These are phyloP conservation scores for Colletotrichum sp. DNA, from an alignment of 2,329 filamentous ascomycete genomes.

Conservation along the genomic window DNA sequence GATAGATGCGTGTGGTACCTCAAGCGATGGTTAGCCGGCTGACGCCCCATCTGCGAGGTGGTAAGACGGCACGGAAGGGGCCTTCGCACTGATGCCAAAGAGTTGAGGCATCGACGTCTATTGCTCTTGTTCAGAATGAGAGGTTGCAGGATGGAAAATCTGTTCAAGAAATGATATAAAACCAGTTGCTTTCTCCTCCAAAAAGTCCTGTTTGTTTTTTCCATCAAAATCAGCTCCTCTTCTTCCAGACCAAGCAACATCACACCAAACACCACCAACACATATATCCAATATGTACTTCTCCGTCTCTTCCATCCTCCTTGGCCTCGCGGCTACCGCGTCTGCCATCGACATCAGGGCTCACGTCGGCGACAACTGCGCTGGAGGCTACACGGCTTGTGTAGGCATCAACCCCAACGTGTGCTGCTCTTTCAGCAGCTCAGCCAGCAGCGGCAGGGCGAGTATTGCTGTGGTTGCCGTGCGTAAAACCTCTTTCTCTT, in stretches of 20 bases:
- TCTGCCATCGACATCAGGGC: slow-evolving; percentile 6
- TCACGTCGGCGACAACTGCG: background rate
- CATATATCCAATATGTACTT: background rate
- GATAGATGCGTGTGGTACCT: background rate
- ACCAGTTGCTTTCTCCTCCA: background rate
- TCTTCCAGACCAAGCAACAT: background rate
- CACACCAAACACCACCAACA: background rate
- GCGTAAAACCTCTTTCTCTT: background rate
- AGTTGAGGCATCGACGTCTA: background rate
- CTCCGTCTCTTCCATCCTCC: background rate
- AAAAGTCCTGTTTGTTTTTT: background rate
- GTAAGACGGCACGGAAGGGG: background rate
- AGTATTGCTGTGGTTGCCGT: slow-evolving; percentile 1
- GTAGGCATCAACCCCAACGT: slow-evolving; percentile 9
- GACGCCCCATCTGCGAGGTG: background rate
- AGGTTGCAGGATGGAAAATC: background rate
- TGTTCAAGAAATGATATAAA: background rate
- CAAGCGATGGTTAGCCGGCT: background rate
- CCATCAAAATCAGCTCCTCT: background rate
- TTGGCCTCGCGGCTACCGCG: background rate
- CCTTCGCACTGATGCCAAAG: background rate
- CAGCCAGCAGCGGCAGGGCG: background rate
- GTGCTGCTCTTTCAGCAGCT: slow-evolving; percentile 5
- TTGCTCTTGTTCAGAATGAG: background rate
- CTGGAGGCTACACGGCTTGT: background rate